Conservation (phyloP, 164 flowering plant genomes). For the Macadamia integrifolia region DNA sequence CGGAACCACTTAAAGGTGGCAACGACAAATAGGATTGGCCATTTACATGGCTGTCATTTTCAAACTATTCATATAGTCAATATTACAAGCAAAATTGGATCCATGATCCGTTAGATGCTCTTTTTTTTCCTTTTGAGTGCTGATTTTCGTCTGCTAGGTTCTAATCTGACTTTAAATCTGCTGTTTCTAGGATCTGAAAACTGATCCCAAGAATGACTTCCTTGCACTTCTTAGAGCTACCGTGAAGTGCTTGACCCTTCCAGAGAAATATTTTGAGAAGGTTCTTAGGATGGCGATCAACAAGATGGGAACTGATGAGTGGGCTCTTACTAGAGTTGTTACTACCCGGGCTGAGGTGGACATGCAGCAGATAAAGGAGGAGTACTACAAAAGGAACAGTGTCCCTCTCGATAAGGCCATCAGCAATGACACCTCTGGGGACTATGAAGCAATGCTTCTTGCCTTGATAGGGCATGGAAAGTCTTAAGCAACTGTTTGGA, state of each 20-base stretch:
- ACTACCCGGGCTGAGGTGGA: slow-evolving; percentile 79
- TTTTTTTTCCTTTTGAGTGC: too few relatives aligned
- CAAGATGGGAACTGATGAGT: slow-evolving; percentile 66
- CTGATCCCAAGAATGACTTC: slow-evolving; percentile 44
- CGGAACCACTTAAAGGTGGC: too few relatives aligned
- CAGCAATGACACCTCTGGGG: slow-evolving; percentile 57
- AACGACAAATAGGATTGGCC: too few relatives aligned
- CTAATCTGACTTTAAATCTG: neutral
- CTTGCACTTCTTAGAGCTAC: slow-evolving; percentile 37
- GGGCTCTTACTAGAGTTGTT: slow-evolving; percentile 71
- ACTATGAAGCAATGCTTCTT: slow-evolving; percentile 63
- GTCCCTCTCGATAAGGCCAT: slow-evolving; percentile 56
- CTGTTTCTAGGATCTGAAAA: slow-evolving; percentile 45
- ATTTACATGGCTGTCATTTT: too few relatives aligned
- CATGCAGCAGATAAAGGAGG: slow-evolving; percentile 63
- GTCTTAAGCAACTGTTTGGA: slow-evolving; percentile 5
- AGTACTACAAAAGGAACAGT: slow-evolving; percentile 55
- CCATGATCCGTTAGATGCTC: too few relatives aligned
- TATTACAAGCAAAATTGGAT: too few relatives aligned
- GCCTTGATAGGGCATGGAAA: slow-evolving; percentile 40
- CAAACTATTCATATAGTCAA: too few relatives aligned
- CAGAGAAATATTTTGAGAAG: slow-evolving; percentile 62
- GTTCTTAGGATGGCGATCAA: slow-evolving; percentile 54
- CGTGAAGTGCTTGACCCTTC: slow-evolving; percentile 51
- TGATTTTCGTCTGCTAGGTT: too few relatives aligned